phyloP scores from a whole-genome alignment of 2,329 filamentous ascomycete species.

The Alternaria alternata region DNA sequence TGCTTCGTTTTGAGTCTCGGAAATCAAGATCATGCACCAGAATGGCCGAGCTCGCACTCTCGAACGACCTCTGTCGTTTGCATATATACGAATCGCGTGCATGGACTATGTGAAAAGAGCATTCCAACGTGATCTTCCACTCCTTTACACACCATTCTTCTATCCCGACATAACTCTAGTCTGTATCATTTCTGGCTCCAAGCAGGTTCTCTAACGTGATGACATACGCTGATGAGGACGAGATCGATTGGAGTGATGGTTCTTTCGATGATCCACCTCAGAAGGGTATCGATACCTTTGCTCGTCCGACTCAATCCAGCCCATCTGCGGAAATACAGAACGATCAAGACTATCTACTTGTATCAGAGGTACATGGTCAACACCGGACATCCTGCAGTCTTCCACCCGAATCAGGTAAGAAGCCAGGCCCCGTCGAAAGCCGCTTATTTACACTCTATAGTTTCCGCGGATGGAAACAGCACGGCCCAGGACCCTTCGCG shows the following conservation, averaged over 20 bases:
- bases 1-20: constrained; percentile 5
- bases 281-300: background rate
- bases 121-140: background rate
- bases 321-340: background rate
- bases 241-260: constrained; percentile 38
- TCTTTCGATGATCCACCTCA: constrained; percentile 11
- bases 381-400: constrained; percentile 4
- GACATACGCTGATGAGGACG: constrained; percentile 27
- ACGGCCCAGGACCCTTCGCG: constrained; percentile 2
- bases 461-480: background rate
- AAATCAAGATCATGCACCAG: background rate
- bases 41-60: background rate
- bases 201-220: constrained; percentile 8
- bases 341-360: background rate
- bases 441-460: background rate
- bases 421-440: background rate
- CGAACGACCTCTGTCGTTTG: background rate
- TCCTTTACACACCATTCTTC: background rate
- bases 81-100: background rate
- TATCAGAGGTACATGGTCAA: constrained; percentile 1
- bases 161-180: background rate
- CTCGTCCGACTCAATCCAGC: background rate
- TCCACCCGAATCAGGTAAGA: constrained; percentile 19
- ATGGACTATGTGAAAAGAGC: background rate
- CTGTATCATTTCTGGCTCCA: background rate